phyloP scores from a whole-genome alignment of 805 yeast species.

The Candida ficus region DNA sequence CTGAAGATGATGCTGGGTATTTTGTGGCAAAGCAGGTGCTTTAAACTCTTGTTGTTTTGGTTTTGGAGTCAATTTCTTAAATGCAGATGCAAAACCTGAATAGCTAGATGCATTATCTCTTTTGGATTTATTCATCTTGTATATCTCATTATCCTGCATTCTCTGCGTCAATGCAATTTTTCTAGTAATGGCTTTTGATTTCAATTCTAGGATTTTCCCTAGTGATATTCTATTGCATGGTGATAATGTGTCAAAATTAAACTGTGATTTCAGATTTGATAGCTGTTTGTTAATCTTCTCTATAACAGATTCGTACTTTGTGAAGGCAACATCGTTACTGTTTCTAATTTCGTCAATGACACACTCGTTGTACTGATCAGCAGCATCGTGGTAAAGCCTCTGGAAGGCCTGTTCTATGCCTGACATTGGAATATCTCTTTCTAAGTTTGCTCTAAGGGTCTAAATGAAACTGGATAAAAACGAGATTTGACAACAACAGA shows the following conservation, averaged over 20 bases:
- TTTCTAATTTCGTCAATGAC: conserved; percentile 21
- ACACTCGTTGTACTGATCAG: conserved; percentile 3
- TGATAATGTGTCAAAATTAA: conserved; percentile 3
- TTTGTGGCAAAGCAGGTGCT: background rate
- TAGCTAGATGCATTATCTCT: conserved; percentile 19
- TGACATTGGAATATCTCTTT: background rate
- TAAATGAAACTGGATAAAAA: background rate
- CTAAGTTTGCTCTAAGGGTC: background rate
- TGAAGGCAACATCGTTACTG: conserved; percentile 14
- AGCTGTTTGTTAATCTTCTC: conserved; percentile 9
- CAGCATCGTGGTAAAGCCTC: conserved; percentile 2
- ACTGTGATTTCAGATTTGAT: background rate
- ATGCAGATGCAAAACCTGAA: conserved; percentile 23
- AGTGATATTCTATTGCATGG: conserved; percentile 14
- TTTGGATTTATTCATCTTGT: conserved; percentile 12
- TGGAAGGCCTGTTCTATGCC: background rate
- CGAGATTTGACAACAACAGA: background rate
- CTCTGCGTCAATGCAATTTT: conserved; percentile 12
- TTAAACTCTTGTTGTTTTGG: background rate
- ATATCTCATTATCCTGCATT: conserved; percentile 8
- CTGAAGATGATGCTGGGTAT: background rate
- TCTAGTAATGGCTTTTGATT: conserved; percentile 14
- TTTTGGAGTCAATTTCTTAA: conserved; percentile 5
- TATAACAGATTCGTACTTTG: conserved; percentile 13
- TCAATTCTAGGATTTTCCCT: conserved; percentile 16